Percentiles rank a stretch among this genome's conserved stretches.
Evolutionary conservation across 352 stramenopile genomes (phyloP).

Genomic region (Phytophthora cajani): DNA sequence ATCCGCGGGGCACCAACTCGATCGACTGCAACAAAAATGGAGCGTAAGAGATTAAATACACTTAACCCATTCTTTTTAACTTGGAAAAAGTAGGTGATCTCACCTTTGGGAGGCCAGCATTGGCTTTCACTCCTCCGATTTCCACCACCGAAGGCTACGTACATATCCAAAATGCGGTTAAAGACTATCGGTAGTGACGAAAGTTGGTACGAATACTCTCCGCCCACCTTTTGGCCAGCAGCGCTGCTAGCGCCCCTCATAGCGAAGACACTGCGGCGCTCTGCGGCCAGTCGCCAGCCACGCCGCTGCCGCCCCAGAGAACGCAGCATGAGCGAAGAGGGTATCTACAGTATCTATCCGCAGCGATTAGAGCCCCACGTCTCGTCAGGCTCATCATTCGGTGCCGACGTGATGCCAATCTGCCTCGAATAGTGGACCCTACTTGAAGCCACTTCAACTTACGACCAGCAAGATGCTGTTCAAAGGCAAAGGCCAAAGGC

Average conservation of each 20-base stretch:
- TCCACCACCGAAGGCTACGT: constrained; percentile 46
- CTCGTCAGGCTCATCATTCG: not conserved
- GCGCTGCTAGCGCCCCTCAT: constrained; percentile 6
- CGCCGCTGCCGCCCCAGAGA: constrained; percentile 7
- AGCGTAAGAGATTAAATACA: too few species aligned
- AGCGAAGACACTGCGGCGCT: constrained; percentile 17
- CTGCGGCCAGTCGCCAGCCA: constrained; percentile 6
- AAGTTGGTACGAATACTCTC: not conserved
- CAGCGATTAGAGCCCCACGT: constrained; percentile 4
- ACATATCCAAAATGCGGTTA: not conserved
- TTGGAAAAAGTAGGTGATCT: not conserved
- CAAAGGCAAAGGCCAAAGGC: not conserved
- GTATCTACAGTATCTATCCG: not conserved
- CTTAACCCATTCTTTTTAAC: too few species aligned
- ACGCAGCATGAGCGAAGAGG: constrained; percentile 11
- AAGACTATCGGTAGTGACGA: not conserved
- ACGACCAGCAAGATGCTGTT: not conserved
- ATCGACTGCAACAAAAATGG: constrained; percentile 30
- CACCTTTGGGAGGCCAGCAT: constrained; percentile 42
- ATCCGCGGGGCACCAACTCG: constrained; percentile 67
- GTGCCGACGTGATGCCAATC: constrained; percentile 1
- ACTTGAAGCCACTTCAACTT: not conserved
- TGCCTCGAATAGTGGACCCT: constrained; percentile 12
- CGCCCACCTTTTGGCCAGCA: constrained; percentile 5
- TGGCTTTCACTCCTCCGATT: constrained; percentile 62